A percentile compares a stretch with the other conserved stretches of the same genome.
These are phyloP conservation scores for Ascochyta koolunga DNA, from an alignment of 2,329 filamentous ascomycete species.

Conservation along the genomic window DNA sequence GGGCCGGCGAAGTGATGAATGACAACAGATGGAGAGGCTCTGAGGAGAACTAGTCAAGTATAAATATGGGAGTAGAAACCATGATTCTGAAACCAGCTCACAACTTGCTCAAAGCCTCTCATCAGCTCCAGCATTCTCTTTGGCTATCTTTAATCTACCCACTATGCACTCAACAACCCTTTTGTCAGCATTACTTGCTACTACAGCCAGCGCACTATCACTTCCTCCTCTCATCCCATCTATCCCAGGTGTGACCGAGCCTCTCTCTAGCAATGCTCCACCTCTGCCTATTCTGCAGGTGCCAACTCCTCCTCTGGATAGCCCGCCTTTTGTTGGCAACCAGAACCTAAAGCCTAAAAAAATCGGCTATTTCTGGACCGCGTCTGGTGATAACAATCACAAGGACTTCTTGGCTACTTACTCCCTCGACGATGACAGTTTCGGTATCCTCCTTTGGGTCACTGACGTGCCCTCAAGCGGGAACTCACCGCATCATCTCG, in stretches of 20 bases:
- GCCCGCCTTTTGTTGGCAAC: slow-evolving; percentile 59
- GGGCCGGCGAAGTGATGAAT: neutral
- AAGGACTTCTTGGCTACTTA: slow-evolving; percentile 65
- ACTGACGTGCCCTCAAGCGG: slow-evolving; percentile 65
- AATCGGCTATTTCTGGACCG: slow-evolving; percentile 70
- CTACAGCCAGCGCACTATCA: slow-evolving; percentile 36
- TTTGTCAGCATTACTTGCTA: slow-evolving; percentile 26
- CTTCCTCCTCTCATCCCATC: slow-evolving; percentile 63
- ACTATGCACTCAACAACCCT: slow-evolving; percentile 32
- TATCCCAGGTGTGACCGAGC: slow-evolving; percentile 65
- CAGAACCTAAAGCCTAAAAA: slow-evolving; percentile 66
- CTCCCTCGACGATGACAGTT: slow-evolving; percentile 67
- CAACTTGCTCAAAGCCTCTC: slow-evolving; percentile 36
- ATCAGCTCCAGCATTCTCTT: slow-evolving; percentile 5
- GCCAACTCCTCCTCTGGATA: slow-evolving; percentile 64
- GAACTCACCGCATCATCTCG: slow-evolving; percentile 66
- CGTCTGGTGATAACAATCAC: slow-evolving; percentile 64
- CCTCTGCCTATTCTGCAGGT: slow-evolving; percentile 65
- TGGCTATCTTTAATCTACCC: slow-evolving; percentile 2
- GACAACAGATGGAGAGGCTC: neutral
- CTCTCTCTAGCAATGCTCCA: slow-evolving; percentile 57
- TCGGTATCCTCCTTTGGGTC: slow-evolving; percentile 64
- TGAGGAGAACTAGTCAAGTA: slow-evolving; percentile 13
- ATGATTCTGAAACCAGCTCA: slow-evolving; percentile 28
- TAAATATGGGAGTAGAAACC: slow-evolving; percentile 24